Percentiles rank a stretch among this genome's conserved stretches.
These are phyloP conservation scores for Sinapis alba DNA, from an alignment of 441 rosid genomes.

Conservation along the genomic window DNA sequence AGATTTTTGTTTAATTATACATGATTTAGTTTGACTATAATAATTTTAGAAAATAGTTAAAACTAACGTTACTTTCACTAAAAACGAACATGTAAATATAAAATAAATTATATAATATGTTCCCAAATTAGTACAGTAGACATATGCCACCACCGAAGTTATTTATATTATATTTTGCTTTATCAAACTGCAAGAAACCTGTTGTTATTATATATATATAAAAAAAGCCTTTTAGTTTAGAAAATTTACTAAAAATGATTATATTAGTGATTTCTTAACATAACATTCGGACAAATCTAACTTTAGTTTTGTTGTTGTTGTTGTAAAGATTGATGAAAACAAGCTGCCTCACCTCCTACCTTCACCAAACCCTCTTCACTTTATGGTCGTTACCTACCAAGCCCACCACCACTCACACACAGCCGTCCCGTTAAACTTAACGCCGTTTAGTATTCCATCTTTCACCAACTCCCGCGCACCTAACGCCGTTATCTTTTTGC, in stretches of 20 bases:
- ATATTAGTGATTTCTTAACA: background rate
- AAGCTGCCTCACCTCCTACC: background rate
- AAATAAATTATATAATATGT: background rate
- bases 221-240: too few species aligned
- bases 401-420: slow-evolving; percentile 23
- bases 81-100: background rate
- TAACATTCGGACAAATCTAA: background rate
- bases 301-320: background rate
- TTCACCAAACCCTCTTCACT: slow-evolving; percentile 35
- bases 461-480: slow-evolving; percentile 33
- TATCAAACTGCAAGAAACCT: background rate
- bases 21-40: background rate
- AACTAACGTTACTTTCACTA: too few species aligned
- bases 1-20: too few species aligned
- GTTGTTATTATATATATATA: background rate
- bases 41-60: too few species aligned
- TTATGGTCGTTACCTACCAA: slow-evolving; percentile 33
- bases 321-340: background rate
- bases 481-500: slow-evolving; percentile 31
- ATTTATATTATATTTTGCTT: background rate
- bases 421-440: slow-evolving; percentile 19
- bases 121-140: background rate
- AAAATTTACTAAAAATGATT: too few species aligned
- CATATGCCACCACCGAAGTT: background rate
- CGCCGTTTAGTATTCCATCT: slow-evolving; percentile 17